Evolutionary conservation across 177 flowering plant species (phyloP), one percentile per base, ranked within the genome.

Genomic region (Vitis hybrid): DNA sequence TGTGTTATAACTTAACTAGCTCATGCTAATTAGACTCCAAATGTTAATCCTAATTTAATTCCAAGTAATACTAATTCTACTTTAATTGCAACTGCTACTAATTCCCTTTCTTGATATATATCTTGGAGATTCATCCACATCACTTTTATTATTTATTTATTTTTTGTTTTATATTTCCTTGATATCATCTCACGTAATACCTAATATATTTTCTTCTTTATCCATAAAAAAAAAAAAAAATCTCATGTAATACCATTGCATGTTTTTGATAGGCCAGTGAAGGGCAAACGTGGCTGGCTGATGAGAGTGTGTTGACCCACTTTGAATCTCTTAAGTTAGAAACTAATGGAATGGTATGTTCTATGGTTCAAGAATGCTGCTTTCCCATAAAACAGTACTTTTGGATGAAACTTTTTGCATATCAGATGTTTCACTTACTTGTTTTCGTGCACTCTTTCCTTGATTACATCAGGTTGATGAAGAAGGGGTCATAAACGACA

Each of bases 301-400:
- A 87, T 76, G 97, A 88, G 57, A 81, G 65, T 67, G 82, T 76
- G 49, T 57, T 88, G 72, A 72, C 84, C 27, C 91, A 93, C 79
- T 89, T 95, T 72, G 87, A 91, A 65, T 93, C 93, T 24, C 84
- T 95, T n/a, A 82, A 84, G 69, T 61, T 92, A 65, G 90, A 88
- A 60, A 72, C 78, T 57, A 81, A 82, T 69, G 88, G 70, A 79
- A 63, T 15, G 56, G 98, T 91, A 87, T 72, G 85, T 66, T 64
- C 58, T 69, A 15, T 46, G 17, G 8, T 65, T 51, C 32, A 56
- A 46, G 24, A 56, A 52, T 6, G 11, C 18, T 35, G 46, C 46
- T 35, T 70, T 66, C 56, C 12, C 14, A 5, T 49, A 15, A 55
- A 49, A 11, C 52, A 8, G 57, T 11, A 40, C 18, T 56, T 19